Evolutionary conservation across 2,329 filamentous ascomycete species (phyloP), one percentile per base, ranked within the genome.

Genomic region (Myotisia sp.): DNA sequence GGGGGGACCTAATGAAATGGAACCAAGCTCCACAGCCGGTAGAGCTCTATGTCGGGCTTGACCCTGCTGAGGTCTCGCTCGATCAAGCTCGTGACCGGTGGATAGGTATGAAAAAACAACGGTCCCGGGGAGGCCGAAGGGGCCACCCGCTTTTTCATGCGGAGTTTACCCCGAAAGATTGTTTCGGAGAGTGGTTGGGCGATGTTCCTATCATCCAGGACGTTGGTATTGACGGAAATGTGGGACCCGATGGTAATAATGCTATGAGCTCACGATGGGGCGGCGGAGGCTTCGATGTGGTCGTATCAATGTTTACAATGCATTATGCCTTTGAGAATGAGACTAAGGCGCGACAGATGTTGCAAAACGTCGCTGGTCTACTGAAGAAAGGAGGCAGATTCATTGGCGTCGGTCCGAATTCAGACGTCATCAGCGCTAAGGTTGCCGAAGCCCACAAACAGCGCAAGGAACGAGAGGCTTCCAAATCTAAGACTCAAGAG

Each of bases 241-340:
- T 68, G 9, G 76, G 63, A 48, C 81, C 64, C 0, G 36, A 6
- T 26, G 38, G 26, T 18, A 56, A 59, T 2, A 57, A 56, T 16
- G 58, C 67, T 21, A 64, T 69, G 46, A 62, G 63, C 61, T 80
- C 74, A 56, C 76, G 74, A 24, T 76, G 71, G 59, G 70, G 71
- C 41, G 74, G 74, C 34, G 79, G 79, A 36, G 86, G 87, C 3
- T 98, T 95, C 48, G 90, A 98, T 53, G 81, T 95, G 26, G 87
- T 98, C 42, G 85, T 79, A 52, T 93, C 93, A 74, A 98, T 98
- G 90, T 98, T 98, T 58, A 92, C 85, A 50, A 90, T 98, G 76
- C 90, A 98, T 61, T 98, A 98, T 55, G 86, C 90, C 4, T 98
- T 95, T 47, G 90, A 95, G 63, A 83, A 68, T 34, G 87, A 98